Conservation (phyloP, 208 protist species). For the Trypanosoma lewisi region DNA sequence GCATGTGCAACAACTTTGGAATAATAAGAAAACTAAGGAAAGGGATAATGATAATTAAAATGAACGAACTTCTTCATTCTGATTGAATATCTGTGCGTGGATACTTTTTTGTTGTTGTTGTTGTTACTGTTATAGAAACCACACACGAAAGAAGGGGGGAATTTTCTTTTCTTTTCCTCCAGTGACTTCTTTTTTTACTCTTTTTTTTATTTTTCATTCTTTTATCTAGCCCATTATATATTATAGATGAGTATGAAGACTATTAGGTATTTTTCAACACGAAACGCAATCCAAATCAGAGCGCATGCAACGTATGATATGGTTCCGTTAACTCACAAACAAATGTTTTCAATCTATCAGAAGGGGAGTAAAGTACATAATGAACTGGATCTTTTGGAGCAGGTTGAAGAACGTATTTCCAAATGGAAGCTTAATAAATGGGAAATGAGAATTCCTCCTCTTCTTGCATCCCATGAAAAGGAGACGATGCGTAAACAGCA, state of each 20-base stretch:
- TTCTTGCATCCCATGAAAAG: slow-evolving; percentile 42
- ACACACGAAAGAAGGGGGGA: neutral
- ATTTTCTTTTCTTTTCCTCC: neutral
- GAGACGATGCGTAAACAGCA: slow-evolving; percentile 60
- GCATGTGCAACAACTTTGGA: too few species aligned
- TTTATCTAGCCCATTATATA: neutral
- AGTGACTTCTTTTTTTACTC: slow-evolving; percentile 6
- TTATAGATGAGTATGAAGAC: slow-evolving; percentile 14
- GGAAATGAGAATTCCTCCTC: slow-evolving; percentile 74
- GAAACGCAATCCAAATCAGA: slow-evolving; percentile 17
- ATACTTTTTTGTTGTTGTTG: too few species aligned
- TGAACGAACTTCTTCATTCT: too few species aligned
- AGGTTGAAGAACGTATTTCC: slow-evolving; percentile 49
- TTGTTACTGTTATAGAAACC: neutral
- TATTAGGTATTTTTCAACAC: neutral
- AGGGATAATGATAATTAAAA: too few species aligned
- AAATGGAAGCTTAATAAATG: slow-evolving; percentile 85
- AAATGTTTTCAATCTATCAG: slow-evolving; percentile 34
- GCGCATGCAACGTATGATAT: slow-evolving; percentile 56
- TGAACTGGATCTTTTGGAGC: slow-evolving; percentile 45
- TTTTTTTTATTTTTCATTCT: slow-evolving; percentile 14
- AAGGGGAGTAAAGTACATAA: slow-evolving; percentile 12
- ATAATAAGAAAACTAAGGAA: too few species aligned
- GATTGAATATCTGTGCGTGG: too few species aligned
- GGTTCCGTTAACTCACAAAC: slow-evolving; percentile 38